These are phyloP conservation scores for Hypsizygus marmoreus DNA, from an alignment of 768 basidiomycete genomes.

Conservation along the genomic window DNA sequence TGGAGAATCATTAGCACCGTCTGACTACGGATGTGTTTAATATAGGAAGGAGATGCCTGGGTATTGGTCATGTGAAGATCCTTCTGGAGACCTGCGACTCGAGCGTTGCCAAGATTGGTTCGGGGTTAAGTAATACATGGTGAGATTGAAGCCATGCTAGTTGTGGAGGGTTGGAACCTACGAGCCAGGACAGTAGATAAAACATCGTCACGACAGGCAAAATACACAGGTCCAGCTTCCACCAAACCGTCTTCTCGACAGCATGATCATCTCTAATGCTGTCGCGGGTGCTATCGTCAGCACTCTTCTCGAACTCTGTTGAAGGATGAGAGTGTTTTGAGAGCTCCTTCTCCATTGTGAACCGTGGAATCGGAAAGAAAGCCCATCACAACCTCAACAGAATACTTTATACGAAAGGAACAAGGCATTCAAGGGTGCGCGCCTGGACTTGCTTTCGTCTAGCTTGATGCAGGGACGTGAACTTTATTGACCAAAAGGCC, in stretches of 20 bases:
- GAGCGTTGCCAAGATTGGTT: constrained; percentile 24
- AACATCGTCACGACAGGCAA: constrained; percentile 16
- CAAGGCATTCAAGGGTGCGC: constrained; percentile 13
- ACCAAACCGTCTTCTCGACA: constrained; percentile 12
- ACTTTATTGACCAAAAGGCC: too few relatives aligned
- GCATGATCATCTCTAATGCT: constrained; percentile 2
- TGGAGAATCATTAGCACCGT: neutral
- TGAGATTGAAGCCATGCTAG: neutral
- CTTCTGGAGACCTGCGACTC: constrained; percentile 20
- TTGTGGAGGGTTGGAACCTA: neutral
- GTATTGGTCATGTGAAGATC: constrained; percentile 21
- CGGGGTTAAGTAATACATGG: constrained; percentile 3
- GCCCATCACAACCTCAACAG: neutral
- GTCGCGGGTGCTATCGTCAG: neutral
- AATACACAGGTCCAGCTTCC: constrained; percentile 16
- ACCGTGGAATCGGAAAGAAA: neutral
- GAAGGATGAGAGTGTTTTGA: constrained; percentile 14
- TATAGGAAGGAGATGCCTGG: constrained; percentile 7
- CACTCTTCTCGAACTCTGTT: constrained; percentile 12
- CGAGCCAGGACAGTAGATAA: constrained; percentile 17
- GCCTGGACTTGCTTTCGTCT: neutral
- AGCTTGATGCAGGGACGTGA: too few relatives aligned
- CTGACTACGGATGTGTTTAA: neutral
- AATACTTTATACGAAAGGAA: constrained; percentile 10
- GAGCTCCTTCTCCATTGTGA: constrained; percentile 11